phyloP scores from a whole-genome alignment of 2,329 filamentous ascomycete genomes.

The Colletotrichum sublineola region DNA sequence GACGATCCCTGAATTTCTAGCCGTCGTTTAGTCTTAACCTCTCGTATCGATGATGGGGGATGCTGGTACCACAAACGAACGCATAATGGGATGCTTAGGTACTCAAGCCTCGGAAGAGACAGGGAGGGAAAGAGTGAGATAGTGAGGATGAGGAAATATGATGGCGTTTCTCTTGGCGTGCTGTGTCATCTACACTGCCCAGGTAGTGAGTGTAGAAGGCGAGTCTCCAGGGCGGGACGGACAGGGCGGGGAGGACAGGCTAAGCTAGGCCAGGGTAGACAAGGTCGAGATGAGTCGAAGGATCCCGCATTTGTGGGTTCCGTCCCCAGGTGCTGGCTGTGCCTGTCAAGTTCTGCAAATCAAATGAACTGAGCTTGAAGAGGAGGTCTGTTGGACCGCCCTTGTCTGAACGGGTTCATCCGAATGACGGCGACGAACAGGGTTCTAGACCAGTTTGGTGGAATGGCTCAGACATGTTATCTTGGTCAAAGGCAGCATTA shows the following conservation, averaged over 20 bases:
- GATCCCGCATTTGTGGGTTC: not conserved
- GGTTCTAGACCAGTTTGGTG: not conserved
- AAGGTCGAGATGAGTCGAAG: conserved; percentile 10
- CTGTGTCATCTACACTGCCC: conserved; percentile 7
- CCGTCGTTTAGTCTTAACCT: not conserved
- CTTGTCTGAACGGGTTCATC: conserved; percentile 1
- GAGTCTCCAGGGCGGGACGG: not conserved
- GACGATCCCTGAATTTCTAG: not conserved
- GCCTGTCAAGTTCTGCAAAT: not conserved
- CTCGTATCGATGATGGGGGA: conserved; percentile 1
- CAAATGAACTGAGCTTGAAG: not conserved
- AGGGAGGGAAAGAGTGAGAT: not conserved
- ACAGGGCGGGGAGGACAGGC: not conserved
- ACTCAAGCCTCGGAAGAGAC: no score
- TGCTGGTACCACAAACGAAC: not conserved
- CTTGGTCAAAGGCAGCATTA: not conserved
- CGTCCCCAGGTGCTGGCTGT: not conserved
- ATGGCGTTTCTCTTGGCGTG: not conserved
- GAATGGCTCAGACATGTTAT: conserved; percentile 14
- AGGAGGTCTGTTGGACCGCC: not conserved
- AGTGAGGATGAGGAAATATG: not conserved
- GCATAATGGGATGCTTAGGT: no score
- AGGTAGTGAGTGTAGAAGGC: not conserved
- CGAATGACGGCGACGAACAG: not conserved
- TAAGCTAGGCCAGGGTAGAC: not conserved